Evolutionary conservation across 2,329 filamentous ascomycete genomes (phyloP), one percentile per base, ranked within the genome.

Genomic region (Tolypocladium pustulatum): DNA sequence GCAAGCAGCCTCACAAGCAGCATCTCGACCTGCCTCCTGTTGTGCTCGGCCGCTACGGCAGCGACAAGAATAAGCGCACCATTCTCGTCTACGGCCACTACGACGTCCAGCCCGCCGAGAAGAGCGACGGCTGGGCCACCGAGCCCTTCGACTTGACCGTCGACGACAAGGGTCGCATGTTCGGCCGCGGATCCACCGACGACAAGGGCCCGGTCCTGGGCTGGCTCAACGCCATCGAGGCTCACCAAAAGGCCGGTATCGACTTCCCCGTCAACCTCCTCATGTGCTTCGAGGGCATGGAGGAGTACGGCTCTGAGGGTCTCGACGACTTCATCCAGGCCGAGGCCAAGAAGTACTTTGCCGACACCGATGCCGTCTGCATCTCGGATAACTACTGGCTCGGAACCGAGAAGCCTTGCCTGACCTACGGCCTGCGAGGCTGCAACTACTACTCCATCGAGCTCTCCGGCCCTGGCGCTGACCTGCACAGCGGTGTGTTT

Each of bases 311-410:
- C 56, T 97, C 92, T 0, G 93, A 97, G 72, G 94, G 94, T 41
- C 82, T 99, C 58, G 94, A 99, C 69, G 93, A 96, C 66, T 89
- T 97, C 65, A 97, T 99, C 75, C 82, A 89, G 65, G 87, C 84
- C 54, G 94, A 99, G 77, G 91, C 89, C 65, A 91, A 95, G 78
- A 89, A 90, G 68, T 97, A 87, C 81, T 99, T 99, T 79, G 91
- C 91, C 69, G 93, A 97, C 68, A 86, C 91, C 40, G 94, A 99
- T 65, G 94, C 92, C 7, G 91, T 97, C 61, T 99, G 94, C 78
- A 99, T 99, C 72, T 96, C 91, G 54, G 94, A 99, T 76, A 99
- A 99, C 83, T 99, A 99, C 85, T 99, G 94, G 94, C 86, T 99
- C 46, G 94, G 94, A 60, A 97, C 94, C 7, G 91, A 97, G 82